Evolutionary conservation across 1,284 basidiomycete genomes (phyloP), one percentile per base, ranked within the genome.

Genomic region (Ganoderma sp.): DNA sequence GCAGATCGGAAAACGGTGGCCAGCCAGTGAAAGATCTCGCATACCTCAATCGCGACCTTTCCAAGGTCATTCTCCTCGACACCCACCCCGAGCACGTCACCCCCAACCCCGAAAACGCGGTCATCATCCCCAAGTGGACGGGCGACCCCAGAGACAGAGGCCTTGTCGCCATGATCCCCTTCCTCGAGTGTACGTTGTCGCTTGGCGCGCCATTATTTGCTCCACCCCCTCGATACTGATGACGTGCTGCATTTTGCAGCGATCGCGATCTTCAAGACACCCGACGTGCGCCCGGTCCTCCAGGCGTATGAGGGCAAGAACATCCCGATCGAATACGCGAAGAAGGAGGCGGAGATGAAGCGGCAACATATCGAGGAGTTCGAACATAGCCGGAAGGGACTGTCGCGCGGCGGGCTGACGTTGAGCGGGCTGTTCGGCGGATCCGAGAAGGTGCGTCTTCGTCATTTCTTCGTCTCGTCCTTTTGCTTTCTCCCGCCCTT

Each of bases 1-100:
- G 94, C 4, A 87, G 94, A 34, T 91, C 90, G 32, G 84, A 92
- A 41, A 88, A 94, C 54, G 93, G 94, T 61, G 52, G 66, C 22
- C 86, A 89, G 73, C 85, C 92, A 45, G 93, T 96, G 75, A 97
- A 97, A 89, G 97, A 99, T 78, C 84, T 99, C 39, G 90, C 91
- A 10, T 97, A 95, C 79, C 87, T 99, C 52, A 98, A 98, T 80
- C 93, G 97, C 61, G 96, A 98, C 78, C 87, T 96, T 3, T 90
- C 89, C 63, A 98, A 97, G 84, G 96, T 98, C 62, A 84, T 99
- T 73, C 79, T 94, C 34, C 85, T 99, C 52, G 98, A 99, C 78
- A 94, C 95, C 0, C 85, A 94, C 73, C 82, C 91, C 2, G 92
- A 95, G 48, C 92, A 95, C 76, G 87, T 89, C 43, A 81, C 85